phyloP scores from a whole-genome alignment of 2,329 filamentous ascomycete species.

The Cladosporium sp. region DNA sequence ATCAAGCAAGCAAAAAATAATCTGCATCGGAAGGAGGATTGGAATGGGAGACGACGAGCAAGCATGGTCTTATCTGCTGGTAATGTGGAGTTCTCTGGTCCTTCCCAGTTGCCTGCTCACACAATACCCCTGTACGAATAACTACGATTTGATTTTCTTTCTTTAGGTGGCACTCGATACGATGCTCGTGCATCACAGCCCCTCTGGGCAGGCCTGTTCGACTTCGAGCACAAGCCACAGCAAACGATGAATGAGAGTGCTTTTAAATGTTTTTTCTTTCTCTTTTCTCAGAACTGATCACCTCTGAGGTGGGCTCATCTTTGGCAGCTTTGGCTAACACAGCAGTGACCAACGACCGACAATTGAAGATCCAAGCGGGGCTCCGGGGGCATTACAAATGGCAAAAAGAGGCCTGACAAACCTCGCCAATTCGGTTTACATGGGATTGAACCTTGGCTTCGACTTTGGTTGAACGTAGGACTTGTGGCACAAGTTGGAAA shows the following conservation, averaged over 20 bases:
- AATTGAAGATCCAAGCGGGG: background rate
- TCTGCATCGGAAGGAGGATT: background rate
- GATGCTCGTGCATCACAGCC: conserved; percentile 2
- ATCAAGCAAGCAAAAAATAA: background rate
- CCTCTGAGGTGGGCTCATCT: too few species aligned
- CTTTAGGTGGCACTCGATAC: conserved; percentile 14
- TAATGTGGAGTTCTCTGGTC: conserved; percentile 12
- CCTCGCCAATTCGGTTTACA: background rate
- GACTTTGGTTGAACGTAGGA: background rate
- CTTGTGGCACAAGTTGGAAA: background rate
- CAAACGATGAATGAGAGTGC: conserved; percentile 4
- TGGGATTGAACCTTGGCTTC: background rate
- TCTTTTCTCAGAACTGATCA: background rate
- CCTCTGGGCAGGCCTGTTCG: background rate
- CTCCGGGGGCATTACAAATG: background rate
- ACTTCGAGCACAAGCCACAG: background rate
- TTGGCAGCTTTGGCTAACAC: background rate
- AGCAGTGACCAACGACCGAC: background rate
- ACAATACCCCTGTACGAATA: conserved; percentile 18
- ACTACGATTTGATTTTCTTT: conserved; percentile 9
- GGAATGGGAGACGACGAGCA: background rate
- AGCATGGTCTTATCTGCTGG: conserved; percentile 6
- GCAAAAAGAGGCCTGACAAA: background rate
- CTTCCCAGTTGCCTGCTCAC: conserved; percentile 11
- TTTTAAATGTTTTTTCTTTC: background rate